Conservation (phyloP, 2,329 filamentous ascomycete species). For the Epicoccum sorghinum region DNA sequence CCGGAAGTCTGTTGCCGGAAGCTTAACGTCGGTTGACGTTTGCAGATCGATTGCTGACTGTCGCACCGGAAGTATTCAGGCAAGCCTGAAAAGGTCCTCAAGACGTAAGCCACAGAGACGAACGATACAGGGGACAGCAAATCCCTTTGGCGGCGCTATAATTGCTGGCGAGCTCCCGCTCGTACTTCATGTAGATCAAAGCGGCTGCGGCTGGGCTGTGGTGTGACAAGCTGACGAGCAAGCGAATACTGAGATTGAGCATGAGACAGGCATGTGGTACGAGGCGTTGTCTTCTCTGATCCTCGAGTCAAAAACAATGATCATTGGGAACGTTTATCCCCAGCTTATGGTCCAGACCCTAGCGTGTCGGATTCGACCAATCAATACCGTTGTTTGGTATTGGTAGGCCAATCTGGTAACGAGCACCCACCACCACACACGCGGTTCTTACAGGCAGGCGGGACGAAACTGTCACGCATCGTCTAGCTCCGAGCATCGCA, state of each 20-base stretch:
- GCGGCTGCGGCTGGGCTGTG: slow-evolving; percentile 12
- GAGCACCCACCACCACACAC: slow-evolving; percentile 22
- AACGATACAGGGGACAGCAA: slow-evolving; percentile 30
- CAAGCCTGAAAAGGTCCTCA: slow-evolving; percentile 38
- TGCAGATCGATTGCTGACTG: slow-evolving; percentile 4
- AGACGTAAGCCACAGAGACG: slow-evolving; percentile 40
- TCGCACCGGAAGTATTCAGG: slow-evolving; percentile 5
- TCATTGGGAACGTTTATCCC: slow-evolving; percentile 1
- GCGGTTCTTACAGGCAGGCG: slow-evolving; percentile 14
- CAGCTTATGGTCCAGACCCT: slow-evolving; percentile 24
- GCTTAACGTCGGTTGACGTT: background rate
- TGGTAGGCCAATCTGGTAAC: slow-evolving; percentile 18
- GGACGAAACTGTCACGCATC: slow-evolving; percentile 20
- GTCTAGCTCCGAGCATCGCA: slow-evolving; percentile 19
- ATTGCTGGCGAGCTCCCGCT: slow-evolving; percentile 34
- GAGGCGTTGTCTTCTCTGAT: background rate
- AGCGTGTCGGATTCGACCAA: slow-evolving; percentile 30
- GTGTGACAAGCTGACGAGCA: slow-evolving; percentile 14
- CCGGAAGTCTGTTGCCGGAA: slow-evolving; percentile 3
- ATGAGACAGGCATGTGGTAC: slow-evolving; percentile 20
- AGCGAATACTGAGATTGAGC: slow-evolving; percentile 15
- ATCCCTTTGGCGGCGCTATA: slow-evolving; percentile 31
- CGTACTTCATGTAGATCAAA: slow-evolving; percentile 17
- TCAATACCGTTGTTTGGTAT: slow-evolving; percentile 19
- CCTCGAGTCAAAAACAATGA: background rate